Conservation (phyloP, 2,329 filamentous ascomycete genomes). For the Fusarium goolgardi region DNA sequence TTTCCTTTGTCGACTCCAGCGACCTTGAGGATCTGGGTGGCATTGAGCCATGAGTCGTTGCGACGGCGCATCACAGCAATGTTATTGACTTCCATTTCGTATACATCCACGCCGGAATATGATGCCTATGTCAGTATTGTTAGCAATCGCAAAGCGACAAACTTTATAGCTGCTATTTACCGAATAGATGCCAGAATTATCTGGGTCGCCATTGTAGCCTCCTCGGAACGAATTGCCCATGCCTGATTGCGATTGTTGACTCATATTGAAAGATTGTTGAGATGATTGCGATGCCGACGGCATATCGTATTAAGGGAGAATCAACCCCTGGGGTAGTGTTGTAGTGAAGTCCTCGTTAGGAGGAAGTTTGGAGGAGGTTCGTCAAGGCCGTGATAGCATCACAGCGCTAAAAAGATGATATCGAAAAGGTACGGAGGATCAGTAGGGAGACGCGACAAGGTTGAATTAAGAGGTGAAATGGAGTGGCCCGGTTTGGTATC, state of each 20-base stretch:
- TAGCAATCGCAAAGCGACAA: conserved; percentile 28
- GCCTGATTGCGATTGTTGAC: conserved; percentile 62
- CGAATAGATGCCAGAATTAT: conserved; percentile 71
- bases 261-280: conserved; percentile 69
- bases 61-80: conserved; percentile 96
- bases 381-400: conserved; percentile 28
- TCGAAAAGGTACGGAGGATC: conserved; percentile 23
- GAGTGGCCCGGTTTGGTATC: background rate
- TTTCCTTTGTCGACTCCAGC: conserved; percentile 98
- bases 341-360: background rate
- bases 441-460: conserved; percentile 15
- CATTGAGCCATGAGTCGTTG: conserved; percentile 96
- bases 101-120: conserved; percentile 95
- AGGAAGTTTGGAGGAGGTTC: background rate
- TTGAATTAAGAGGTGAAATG: conserved; percentile 10
- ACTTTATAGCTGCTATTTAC: conserved; percentile 54
- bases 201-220: conserved; percentile 51
- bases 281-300: conserved; percentile 63
- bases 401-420: conserved; percentile 27
- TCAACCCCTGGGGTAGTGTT: background rate
- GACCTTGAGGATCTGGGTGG: conserved; percentile 97
- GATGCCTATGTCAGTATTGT: conserved; percentile 68
- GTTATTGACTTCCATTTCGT: conserved; percentile 97
- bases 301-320: conserved; percentile 43
- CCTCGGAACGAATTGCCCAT: conserved; percentile 54